These are phyloP conservation scores for Nemania bipapillata DNA, from an alignment of 2,329 filamentous ascomycete species.

Conservation along the genomic window DNA sequence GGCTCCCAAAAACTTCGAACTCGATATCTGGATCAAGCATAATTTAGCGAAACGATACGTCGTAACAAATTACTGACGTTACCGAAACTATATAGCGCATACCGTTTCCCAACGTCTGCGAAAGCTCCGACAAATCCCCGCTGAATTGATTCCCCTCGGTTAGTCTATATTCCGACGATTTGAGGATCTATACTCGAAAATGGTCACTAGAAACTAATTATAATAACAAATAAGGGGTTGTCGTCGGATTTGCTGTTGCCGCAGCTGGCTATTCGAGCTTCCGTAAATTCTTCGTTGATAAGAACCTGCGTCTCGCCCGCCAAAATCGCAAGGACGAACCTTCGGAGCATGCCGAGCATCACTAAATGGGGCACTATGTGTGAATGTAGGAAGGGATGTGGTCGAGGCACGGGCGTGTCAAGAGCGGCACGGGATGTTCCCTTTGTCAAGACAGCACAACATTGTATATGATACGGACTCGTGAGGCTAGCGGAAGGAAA, in stretches of 20 bases:
- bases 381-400: slow-evolving; percentile 33
- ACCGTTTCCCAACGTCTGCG: slow-evolving; percentile 95
- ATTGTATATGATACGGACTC: slow-evolving; percentile 49
- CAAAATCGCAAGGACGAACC: slow-evolving; percentile 62
- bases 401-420: slow-evolving; percentile 31
- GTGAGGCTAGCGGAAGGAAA: slow-evolving; percentile 35
- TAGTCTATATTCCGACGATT: slow-evolving; percentile 55
- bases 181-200: too few species aligned
- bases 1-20: slow-evolving; percentile 26
- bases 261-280: slow-evolving; percentile 84
- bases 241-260: slow-evolving; percentile 83
- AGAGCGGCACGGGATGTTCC: slow-evolving; percentile 37
- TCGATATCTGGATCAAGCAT: slow-evolving; percentile 7
- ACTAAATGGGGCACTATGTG: slow-evolving; percentile 46
- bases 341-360: slow-evolving; percentile 54
- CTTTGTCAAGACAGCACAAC: slow-evolving; percentile 40
- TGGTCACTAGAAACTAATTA: slow-evolving; percentile 22
- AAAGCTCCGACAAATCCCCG: slow-evolving; percentile 86
- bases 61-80: slow-evolving; percentile 31
- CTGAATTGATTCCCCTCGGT: slow-evolving; percentile 95
- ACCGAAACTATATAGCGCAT: slow-evolving; percentile 72
- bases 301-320: slow-evolving; percentile 87
- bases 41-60: slow-evolving; percentile 9
- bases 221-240: slow-evolving; percentile 69
- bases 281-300: slow-evolving; percentile 87